Evolutionary conservation across 1,139 yeast species (phyloP).

Genomic region (Tardiomyces blankii): DNA sequence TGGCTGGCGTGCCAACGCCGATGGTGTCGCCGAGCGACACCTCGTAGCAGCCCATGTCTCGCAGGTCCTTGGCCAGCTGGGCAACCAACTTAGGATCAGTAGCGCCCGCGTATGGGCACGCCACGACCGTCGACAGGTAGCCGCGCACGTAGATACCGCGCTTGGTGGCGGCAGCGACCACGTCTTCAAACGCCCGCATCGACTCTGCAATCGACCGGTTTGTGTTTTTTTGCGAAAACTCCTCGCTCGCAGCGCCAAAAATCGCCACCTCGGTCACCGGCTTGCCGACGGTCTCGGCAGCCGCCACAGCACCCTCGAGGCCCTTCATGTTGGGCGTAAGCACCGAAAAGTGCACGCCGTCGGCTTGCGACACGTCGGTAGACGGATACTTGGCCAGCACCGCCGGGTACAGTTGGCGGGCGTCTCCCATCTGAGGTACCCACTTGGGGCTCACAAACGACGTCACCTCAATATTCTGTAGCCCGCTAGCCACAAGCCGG

Average conservation of each 20-base stretch:
- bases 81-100: conserved; percentile 24
- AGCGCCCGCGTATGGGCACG: conserved; percentile 27
- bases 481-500: conserved; percentile 21
- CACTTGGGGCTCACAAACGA: conserved; percentile 29
- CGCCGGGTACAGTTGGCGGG: conserved; percentile 11
- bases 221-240: conserved; percentile 24
- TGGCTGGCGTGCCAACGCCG: conserved; percentile 26
- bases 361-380: conserved; percentile 2
- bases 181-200: conserved; percentile 17
- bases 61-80: conserved; percentile 16
- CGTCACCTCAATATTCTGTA: conserved; percentile 22
- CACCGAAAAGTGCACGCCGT: conserved; percentile 21
- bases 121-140: conserved; percentile 26
- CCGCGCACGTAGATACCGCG: conserved; percentile 21
- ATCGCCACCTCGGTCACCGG: conserved; percentile 23
- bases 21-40: conserved; percentile 28
- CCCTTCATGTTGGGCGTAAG: conserved; percentile 25
- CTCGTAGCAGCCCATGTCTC: conserved; percentile 27
- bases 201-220: conserved; percentile 23
- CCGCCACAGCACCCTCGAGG: conserved; percentile 19
- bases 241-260: conserved; percentile 27
- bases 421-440: conserved; percentile 28
- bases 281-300: conserved; percentile 10
- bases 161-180: conserved; percentile 18
- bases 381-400: conserved; percentile 10